Conservation (phyloP, 805 yeast species). For the Candida ortonii region DNA sequence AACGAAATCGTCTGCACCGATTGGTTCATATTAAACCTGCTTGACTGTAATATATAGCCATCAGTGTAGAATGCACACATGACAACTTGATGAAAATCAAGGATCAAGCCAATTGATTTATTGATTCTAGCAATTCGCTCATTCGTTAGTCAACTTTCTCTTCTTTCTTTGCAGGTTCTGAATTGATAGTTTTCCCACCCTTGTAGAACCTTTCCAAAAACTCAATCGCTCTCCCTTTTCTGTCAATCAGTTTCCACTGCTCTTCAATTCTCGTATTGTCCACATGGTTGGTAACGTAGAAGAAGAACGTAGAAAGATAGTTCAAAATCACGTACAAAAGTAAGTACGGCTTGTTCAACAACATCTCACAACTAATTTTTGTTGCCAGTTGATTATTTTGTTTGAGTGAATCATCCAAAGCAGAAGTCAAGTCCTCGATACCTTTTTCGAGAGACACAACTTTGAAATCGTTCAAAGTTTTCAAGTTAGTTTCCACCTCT, state of each 20-base stretch:
- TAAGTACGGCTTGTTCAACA: conserved; percentile 22
- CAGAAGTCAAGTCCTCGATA: conserved; percentile 12
- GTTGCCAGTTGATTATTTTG: conserved; percentile 1
- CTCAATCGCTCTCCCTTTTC: conserved; percentile 23
- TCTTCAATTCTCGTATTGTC: conserved; percentile 26
- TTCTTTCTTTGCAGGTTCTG: neutral
- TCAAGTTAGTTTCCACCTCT: conserved; percentile 60
- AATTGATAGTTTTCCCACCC: conserved; percentile 7
- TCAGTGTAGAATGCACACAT: too few relatives aligned
- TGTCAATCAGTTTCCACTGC: conserved; percentile 30
- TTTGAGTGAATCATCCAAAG: conserved; percentile 1
- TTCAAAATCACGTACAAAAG: conserved; percentile 22
- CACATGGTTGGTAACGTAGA: conserved; percentile 15
- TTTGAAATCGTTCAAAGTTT: conserved; percentile 36
- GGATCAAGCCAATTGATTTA: too few relatives aligned
- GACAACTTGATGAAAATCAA: too few relatives aligned
- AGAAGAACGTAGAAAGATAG: conserved; percentile 16
- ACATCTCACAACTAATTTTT: conserved; percentile 5
- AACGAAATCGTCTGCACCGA: too few relatives aligned
- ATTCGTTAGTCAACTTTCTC: neutral
- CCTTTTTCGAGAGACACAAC: conserved; percentile 27
- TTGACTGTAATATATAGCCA: too few relatives aligned
- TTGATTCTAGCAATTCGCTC: too few relatives aligned
- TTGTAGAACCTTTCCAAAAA: conserved; percentile 21
- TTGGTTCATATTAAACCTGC: too few relatives aligned